Evolutionary conservation across 768 basidiomycete genomes (phyloP), one percentile per base, ranked within the genome.

Genomic region (Leucocoprinus birnbaumii): DNA sequence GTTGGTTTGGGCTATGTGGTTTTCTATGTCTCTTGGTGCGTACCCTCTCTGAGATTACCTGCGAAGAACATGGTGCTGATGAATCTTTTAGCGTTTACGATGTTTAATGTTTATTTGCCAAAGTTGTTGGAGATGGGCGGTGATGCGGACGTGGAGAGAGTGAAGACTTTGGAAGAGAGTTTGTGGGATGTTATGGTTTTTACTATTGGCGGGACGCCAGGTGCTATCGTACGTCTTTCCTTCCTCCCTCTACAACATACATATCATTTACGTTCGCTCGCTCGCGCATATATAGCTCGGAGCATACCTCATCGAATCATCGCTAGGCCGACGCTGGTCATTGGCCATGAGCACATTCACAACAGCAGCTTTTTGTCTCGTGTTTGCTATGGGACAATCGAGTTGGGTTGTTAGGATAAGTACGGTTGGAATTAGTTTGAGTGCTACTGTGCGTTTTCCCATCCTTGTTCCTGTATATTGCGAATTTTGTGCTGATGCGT

Each of bases 31-130:
- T 0, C 75, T 93, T 16, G 93, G 91, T 87, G 58, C 50, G 85
- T 63, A 11, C 34, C 53, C 42, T 44, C 13, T 40, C n/a, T 13
- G 43, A 9, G 3, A 7, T 49, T 47, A 34, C 21, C 43, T n/a
- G 58, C 35, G 48, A 58, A 42, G 59, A 26, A 22, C 42, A 31
- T 31, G 31, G 31, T 31, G 31, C 31, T 37, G 42, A 21, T n/a
- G 1, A 27, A 44, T 19, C 53, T 41, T 52, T 19, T 54, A 90
- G 89, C 84, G 0, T 93, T 85, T 63, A 94, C 91, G 2, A 93
- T 96, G 86, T 95, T 96, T 70, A 96, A 95, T 64, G 91, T 94
- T 24, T 96, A 83, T 65, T 78, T 94, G 18, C 94, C 94, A 0
- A 95, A 91, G 63, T 73, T 94, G 10, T 71, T 96, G 35, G 94